A percentile compares a stretch with the other conserved stretches of the same genome.
Evolutionary conservation across 75 land plant species (phyloP).

Genomic region (Chamaecyparis obtusa): DNA sequence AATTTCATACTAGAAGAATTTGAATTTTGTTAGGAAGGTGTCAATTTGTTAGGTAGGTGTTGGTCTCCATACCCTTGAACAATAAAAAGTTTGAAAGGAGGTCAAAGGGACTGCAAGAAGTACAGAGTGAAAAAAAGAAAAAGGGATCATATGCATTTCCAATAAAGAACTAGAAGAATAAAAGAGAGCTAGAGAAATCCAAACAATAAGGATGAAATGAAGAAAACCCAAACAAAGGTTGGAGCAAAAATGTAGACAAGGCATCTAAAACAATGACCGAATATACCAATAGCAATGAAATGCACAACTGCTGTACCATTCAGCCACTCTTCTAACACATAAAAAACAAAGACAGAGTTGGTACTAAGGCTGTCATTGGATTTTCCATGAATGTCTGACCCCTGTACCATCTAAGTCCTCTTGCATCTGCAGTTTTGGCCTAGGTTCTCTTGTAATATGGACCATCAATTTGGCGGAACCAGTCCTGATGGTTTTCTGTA

Average conservation of each 20-base stretch:
- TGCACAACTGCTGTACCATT: not conserved
- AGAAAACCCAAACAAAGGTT: not conserved
- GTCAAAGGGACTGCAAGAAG: not conserved
- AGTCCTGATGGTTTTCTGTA: not conserved
- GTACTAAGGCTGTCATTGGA: not conserved
- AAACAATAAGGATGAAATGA: not conserved
- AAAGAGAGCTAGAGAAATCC: not conserved
- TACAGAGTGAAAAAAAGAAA: not conserved
- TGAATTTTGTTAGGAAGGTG: not conserved
- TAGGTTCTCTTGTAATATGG: not conserved
- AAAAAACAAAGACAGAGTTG: not conserved
- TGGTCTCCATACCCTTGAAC: not conserved
- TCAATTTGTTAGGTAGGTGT: too few species aligned
- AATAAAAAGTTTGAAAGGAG: not conserved
- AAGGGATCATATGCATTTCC: not conserved
- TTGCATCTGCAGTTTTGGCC: not conserved
- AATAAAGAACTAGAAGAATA: not conserved
- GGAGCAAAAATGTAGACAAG: not conserved
- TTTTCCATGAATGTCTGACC: not conserved
- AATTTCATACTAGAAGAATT: not conserved
- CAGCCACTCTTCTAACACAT: not conserved
- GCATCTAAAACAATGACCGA: not conserved
- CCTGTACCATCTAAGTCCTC: not conserved
- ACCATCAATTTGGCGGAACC: not conserved
- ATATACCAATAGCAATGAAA: not conserved